phyloP scores from a whole-genome alignment of 768 basidiomycete species.

The Xerocomus spinulosus region DNA sequence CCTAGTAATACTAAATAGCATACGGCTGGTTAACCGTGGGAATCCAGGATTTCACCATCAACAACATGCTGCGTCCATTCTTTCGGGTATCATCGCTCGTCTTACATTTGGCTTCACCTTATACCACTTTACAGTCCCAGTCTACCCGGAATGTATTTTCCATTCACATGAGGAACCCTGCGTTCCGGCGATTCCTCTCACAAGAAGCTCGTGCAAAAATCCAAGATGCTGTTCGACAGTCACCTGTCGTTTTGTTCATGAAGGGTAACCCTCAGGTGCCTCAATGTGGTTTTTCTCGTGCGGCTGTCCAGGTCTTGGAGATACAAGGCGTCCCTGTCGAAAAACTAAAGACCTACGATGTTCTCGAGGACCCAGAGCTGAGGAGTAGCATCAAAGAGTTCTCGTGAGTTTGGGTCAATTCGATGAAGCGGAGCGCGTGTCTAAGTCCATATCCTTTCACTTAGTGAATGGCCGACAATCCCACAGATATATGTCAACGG shows the following conservation, averaged over 20 bases:
- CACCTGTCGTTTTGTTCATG: slow-evolving; percentile 95
- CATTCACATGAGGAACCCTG: slow-evolving; percentile 3
- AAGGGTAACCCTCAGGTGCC: slow-evolving; percentile 87
- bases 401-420: slow-evolving; percentile 61
- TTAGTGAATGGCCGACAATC: slow-evolving; percentile 95
- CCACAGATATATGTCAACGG: slow-evolving; percentile 94
- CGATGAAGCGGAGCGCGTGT: neutral
- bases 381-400: slow-evolving; percentile 90
- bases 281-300: slow-evolving; percentile 91
- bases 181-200: slow-evolving; percentile 48
- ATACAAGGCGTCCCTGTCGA: slow-evolving; percentile 73
- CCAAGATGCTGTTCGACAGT: slow-evolving; percentile 66
- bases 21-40: too few relatives aligned
- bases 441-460: neutral
- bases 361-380: slow-evolving; percentile 80
- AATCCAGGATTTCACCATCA: too few relatives aligned
- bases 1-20: too few relatives aligned
- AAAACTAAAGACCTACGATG: slow-evolving; percentile 88
- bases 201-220: slow-evolving; percentile 59
- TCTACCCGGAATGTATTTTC: slow-evolving; percentile 10
- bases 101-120: neutral
- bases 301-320: slow-evolving; percentile 40
- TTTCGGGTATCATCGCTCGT: slow-evolving; percentile 7
- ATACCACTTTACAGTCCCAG: slow-evolving; percentile 3
- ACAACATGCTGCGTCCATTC: slow-evolving; percentile 17